A percentile compares a stretch with the other conserved stretches of the same genome.
phyloP scores from a whole-genome alignment of 1,284 basidiomycete genomes.

The Afroboletus lepidellus region DNA sequence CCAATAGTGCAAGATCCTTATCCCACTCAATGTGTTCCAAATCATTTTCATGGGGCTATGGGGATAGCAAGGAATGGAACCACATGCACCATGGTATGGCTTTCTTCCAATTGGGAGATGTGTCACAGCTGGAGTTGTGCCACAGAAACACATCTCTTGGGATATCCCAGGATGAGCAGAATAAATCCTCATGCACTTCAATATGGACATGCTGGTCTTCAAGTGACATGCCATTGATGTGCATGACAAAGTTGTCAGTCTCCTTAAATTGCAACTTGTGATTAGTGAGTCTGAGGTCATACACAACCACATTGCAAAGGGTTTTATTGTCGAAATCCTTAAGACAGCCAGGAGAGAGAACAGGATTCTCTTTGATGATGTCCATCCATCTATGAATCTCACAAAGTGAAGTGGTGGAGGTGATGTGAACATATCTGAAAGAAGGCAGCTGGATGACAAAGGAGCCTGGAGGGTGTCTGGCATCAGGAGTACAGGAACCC shows the following conservation, averaged over 20 bases:
- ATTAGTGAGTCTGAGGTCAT: neutral
- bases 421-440: no score
- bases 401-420: no score
- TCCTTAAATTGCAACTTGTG: slow-evolving; percentile 1
- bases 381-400: no score
- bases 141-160: neutral
- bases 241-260: neutral
- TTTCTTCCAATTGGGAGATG: slow-evolving; percentile 1
- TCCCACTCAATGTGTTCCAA: slow-evolving; percentile 1
- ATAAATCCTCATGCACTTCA: neutral
- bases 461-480: no score
- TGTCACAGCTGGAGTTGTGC: slow-evolving; percentile 8
- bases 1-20: neutral
- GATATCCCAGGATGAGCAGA: slow-evolving; percentile 6
- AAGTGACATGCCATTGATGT: neutral
- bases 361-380: no score
- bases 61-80: neutral
- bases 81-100: slow-evolving; percentile 10
- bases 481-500: no score
- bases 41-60: slow-evolving; percentile 7
- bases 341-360: no score
- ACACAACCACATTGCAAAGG: neutral
- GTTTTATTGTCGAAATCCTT: slow-evolving; percentile 1
- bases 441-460: no score
- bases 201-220: neutral